Conservation (phyloP, 169 alveolate species). For the Cryptosporidium andersoni region DNA sequence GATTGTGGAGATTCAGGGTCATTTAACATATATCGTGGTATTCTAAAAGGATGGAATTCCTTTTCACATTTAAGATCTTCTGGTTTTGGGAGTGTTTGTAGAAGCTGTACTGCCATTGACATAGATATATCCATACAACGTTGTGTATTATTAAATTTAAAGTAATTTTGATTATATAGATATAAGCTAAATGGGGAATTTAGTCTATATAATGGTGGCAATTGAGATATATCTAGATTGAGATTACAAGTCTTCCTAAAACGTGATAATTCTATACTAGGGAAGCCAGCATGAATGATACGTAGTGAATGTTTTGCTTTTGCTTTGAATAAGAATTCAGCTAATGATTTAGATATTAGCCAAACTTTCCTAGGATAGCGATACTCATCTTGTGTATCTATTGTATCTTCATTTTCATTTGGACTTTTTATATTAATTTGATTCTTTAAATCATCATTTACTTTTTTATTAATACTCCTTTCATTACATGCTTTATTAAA, state of each 20-base stretch:
- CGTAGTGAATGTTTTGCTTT: conserved; percentile 41
- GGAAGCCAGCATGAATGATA: conserved; percentile 68
- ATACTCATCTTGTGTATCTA: conserved; percentile 21
- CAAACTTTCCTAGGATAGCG: conserved; percentile 64
- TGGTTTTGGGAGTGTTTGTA: conserved; percentile 39
- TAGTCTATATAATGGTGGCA: conserved; percentile 59
- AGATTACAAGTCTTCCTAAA: conserved; percentile 37
- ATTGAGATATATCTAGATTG: conserved; percentile 15
- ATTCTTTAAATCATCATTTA: neutral
- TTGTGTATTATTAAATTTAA: conserved; percentile 34
- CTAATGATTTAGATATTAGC: conserved; percentile 38
- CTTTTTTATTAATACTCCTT: conserved; percentile 2
- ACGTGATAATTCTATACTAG: conserved; percentile 58
- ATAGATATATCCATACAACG: conserved; percentile 51
- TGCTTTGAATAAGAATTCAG: conserved; percentile 14
- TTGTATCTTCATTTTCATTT: neutral
- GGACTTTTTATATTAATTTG: neutral
- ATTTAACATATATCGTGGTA: conserved; percentile 39
- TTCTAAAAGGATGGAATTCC: conserved; percentile 62
- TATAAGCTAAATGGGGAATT: conserved; percentile 42
- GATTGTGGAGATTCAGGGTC: conserved; percentile 40
- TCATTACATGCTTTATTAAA: conserved; percentile 39
- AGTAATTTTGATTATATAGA: conserved; percentile 5
- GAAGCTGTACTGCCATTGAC: conserved; percentile 2
- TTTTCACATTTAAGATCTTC: conserved; percentile 9